A percentile compares a stretch with the other conserved stretches of the same genome.
These are phyloP conservation scores for Cryptosporidium ubiquitum DNA, from an alignment of 169 alveolate species.

Conservation along the genomic window DNA sequence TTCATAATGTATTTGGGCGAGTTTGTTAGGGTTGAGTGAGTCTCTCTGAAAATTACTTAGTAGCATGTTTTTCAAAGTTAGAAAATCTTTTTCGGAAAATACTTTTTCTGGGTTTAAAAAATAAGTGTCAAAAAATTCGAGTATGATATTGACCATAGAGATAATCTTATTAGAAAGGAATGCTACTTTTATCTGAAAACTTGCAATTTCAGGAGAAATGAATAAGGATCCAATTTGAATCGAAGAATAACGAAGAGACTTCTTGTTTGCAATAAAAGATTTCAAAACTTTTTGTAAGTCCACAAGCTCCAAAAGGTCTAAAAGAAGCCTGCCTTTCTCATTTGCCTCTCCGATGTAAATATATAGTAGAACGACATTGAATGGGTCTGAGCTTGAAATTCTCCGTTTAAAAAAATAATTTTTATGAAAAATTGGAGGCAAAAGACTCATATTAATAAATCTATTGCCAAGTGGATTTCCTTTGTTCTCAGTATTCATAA, in stretches of 20 bases:
- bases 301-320: constrained; percentile 24
- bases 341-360: constrained; percentile 13
- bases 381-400: constrained; percentile 20
- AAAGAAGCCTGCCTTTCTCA: neutral
- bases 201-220: neutral
- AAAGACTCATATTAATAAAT: neutral
- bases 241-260: neutral
- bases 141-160: constrained; percentile 5
- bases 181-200: constrained; percentile 21
- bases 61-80: constrained; percentile 23
- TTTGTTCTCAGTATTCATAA: constrained; percentile 1
- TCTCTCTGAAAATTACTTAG: constrained; percentile 16
- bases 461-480: neutral
- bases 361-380: neutral
- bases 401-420: constrained; percentile 38
- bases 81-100: constrained; percentile 21
- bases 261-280: constrained; percentile 30
- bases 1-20: constrained; percentile 14
- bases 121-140: constrained; percentile 23
- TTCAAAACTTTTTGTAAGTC: constrained; percentile 11
- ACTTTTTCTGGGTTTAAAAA: constrained; percentile 23
- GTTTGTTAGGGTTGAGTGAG: constrained; percentile 8
- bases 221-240: constrained; percentile 13
- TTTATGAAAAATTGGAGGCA: constrained; percentile 3
- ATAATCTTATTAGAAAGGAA: constrained; percentile 21